Conservation (phyloP, 345 rosid species). For the Iberis pinnata region DNA sequence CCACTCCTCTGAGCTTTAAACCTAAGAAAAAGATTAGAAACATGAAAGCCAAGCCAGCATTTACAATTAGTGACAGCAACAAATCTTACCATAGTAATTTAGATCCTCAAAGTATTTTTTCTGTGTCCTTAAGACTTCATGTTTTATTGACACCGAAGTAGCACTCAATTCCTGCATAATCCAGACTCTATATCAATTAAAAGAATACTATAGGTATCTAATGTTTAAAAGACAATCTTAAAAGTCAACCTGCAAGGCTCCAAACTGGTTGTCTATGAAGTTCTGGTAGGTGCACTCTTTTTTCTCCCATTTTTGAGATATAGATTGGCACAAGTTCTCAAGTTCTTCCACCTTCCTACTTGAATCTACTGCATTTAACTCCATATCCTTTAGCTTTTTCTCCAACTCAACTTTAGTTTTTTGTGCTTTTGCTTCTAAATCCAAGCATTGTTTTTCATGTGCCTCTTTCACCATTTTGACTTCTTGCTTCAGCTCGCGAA, state of each 20-base stretch:
- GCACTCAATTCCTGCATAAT: slow-evolving; percentile 55
- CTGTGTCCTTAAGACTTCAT: slow-evolving; percentile 58
- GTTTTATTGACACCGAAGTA: slow-evolving; percentile 53
- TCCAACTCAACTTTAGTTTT: slow-evolving; percentile 46
- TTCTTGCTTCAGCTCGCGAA: slow-evolving; percentile 54
- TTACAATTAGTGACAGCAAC: slow-evolving; percentile 7
- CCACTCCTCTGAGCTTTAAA: slow-evolving; percentile 65
- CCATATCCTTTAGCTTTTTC: slow-evolving; percentile 56
- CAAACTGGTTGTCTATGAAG: slow-evolving; percentile 49
- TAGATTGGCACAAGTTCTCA: slow-evolving; percentile 57
- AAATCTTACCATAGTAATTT: slow-evolving; percentile 51
- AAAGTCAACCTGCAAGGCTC: slow-evolving; percentile 56
- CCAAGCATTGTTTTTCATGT: slow-evolving; percentile 49
- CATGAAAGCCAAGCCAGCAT: slow-evolving; percentile 15
- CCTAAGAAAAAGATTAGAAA: slow-evolving; percentile 35
- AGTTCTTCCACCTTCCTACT: slow-evolving; percentile 65
- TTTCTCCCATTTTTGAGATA: slow-evolving; percentile 61
- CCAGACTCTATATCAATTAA: neutral
- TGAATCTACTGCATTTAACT: slow-evolving; percentile 42
- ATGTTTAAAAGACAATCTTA: slow-evolving; percentile 8
- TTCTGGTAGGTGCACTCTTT: slow-evolving; percentile 50
- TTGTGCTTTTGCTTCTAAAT: slow-evolving; percentile 46
- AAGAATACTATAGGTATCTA: neutral
- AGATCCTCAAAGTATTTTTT: slow-evolving; percentile 54
- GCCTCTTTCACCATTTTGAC: slow-evolving; percentile 42